These are phyloP conservation scores for Hymenochaete sp. DNA, from an alignment of 1,284 basidiomycete genomes.

Conservation along the genomic window DNA sequence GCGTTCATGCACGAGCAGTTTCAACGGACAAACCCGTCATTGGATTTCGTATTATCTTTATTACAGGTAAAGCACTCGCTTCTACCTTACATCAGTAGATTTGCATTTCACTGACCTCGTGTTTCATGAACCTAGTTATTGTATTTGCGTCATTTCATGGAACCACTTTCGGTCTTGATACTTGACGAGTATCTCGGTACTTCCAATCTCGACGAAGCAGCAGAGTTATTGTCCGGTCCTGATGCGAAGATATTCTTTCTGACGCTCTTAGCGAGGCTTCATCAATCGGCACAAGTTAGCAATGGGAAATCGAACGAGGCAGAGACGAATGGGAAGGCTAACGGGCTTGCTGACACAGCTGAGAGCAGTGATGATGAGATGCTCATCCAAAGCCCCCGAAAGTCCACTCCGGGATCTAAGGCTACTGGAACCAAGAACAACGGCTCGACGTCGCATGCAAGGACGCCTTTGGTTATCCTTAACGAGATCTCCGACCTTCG, in stretches of 20 bases:
- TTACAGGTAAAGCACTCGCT: conserved; percentile 41
- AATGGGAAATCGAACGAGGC: neutral
- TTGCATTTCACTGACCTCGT: neutral
- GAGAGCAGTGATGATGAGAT: neutral
- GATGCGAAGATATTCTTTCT: conserved; percentile 34
- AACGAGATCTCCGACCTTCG: conserved; percentile 33
- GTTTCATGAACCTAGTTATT: conserved; percentile 35
- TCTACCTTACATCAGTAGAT: neutral
- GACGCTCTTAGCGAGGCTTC: conserved; percentile 32
- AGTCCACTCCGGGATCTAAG: neutral
- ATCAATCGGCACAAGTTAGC: conserved; percentile 18
- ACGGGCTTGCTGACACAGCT: too few species aligned
- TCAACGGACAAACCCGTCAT: conserved; percentile 42
- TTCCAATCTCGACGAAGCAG: conserved; percentile 18
- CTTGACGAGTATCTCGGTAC: conserved; percentile 25
- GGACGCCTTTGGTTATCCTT: conserved; percentile 27
- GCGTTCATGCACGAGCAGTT: conserved; percentile 49
- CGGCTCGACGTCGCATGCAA: conserved; percentile 11
- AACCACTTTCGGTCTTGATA: conserved; percentile 44
- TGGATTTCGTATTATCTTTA: conserved; percentile 46
- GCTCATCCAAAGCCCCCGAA: neutral
- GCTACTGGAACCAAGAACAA: neutral
- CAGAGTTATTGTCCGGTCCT: conserved; percentile 21
- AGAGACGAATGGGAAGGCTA: neutral
- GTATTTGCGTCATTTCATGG: conserved; percentile 59